Base-by-base conservation (phyloP, 2,329 filamentous ascomycete species). In the Exophiala dermatitidis region DNA sequence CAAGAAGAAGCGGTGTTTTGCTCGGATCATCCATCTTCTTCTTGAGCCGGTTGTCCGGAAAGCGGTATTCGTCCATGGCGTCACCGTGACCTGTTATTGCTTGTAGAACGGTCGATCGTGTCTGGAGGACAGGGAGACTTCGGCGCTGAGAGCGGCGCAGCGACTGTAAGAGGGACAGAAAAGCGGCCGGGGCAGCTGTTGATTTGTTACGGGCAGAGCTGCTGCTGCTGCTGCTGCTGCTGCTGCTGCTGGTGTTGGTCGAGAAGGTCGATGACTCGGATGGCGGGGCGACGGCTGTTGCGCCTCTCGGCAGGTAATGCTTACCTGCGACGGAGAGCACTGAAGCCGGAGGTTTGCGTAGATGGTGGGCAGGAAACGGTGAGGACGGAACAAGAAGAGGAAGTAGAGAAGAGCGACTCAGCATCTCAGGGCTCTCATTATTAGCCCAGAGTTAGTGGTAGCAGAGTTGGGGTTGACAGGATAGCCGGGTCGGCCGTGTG, bases 1-100 rank as follows among this genome's bases (percentile, higher is more conserved):
- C 71, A 9, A 77, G 66, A 6, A 74, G 64, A 4, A 75, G 63
- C n/a, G 72, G 72, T 1, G 72, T 74, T 64, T 73, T 74, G 53
- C 70, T 71, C 4, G 74, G 68, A 53, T 77, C 71, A 10, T 69
- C 65, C 71, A 76, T 73, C 56, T 68, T 69, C 54, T 65, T 69
- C 66, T 72, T 74, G 52, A 77, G 62, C 50, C 73, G 71, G 40
- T 67, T 60, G 47, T 71, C 67, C 2, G 74, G 73, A 52, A 77
- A 75, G 34, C 62, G 60, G 61, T 76, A 77, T 51, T 65, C 68
- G 62, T 70, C 67, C 57, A 70, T 68, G 9, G 52, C 53, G 48
- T 53, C 42, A 43, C 34, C 60, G 53, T 59, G 54, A 36, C 56
- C 58, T 7, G 58, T 57, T 26, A 62, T 56, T 33, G 54, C 56